phyloP scores from a whole-genome alignment of 176 grass and related monocot species.

The Zoysia pacifica region DNA sequence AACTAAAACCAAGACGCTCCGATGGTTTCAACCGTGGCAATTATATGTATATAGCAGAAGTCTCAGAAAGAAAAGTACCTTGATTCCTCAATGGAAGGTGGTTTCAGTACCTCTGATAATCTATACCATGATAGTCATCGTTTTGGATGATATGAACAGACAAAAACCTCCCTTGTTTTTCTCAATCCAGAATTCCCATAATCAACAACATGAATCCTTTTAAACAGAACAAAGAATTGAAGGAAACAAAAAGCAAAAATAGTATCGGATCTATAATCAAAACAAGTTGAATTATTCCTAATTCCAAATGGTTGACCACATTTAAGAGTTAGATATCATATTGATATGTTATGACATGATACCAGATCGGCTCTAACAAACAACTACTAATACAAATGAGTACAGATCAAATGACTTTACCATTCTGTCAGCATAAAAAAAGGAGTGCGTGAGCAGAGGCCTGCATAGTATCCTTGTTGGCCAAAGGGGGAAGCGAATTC shows the following conservation, averaged over 20 bases:
- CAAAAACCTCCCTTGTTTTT: slow-evolving; percentile 71
- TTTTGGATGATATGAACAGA: slow-evolving; percentile 84
- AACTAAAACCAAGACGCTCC: slow-evolving; percentile 24
- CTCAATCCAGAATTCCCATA: slow-evolving; percentile 88
- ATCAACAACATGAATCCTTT: slow-evolving; percentile 25
- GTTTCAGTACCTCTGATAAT: slow-evolving; percentile 88
- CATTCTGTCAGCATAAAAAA: slow-evolving; percentile 66
- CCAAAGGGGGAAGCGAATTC: slow-evolving; percentile 29
- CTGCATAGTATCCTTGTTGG: slow-evolving; percentile 64
- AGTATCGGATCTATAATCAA: slow-evolving; percentile 20
- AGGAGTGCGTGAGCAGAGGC: slow-evolving; percentile 60
- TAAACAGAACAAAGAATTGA: slow-evolving; percentile 23
- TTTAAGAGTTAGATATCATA: slow-evolving; percentile 22
- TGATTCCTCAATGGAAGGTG: slow-evolving; percentile 79
- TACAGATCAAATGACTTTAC: slow-evolving; percentile 37
- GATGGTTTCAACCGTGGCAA: slow-evolving; percentile 17
- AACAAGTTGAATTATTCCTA: not conserved
- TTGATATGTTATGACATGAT: not conserved
- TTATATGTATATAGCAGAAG: not conserved
- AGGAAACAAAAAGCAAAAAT: not conserved
- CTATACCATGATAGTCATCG: slow-evolving; percentile 86
- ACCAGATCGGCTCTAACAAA: slow-evolving; percentile 3
- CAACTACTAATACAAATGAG: not conserved
- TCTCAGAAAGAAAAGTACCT: slow-evolving; percentile 46
- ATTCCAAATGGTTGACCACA: not conserved